phyloP scores from a whole-genome alignment of 2,329 filamentous ascomycete genomes.

The Byssothecium circinans region DNA sequence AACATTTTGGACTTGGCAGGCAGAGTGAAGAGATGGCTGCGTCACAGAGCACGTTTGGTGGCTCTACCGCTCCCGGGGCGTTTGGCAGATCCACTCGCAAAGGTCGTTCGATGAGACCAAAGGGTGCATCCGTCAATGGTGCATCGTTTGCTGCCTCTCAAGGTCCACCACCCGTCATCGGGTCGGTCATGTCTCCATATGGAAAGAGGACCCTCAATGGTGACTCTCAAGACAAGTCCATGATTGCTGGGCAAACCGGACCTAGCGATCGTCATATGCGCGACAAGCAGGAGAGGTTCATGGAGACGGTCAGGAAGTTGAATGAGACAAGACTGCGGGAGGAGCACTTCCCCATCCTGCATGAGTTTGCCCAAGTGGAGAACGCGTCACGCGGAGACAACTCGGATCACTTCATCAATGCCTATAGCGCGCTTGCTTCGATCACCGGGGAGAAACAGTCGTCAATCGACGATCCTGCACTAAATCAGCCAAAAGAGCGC shows the following conservation, averaged over 20 bases:
- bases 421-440: conserved; percentile 77
- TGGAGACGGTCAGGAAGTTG: conserved; percentile 75
- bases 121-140: conserved; percentile 34
- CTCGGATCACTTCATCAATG: conserved; percentile 74
- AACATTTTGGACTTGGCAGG: conserved; percentile 83
- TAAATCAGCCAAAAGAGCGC: conserved; percentile 71
- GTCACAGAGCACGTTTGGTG: conserved; percentile 39
- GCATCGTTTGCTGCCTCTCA: conserved; percentile 66
- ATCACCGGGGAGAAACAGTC: conserved; percentile 74
- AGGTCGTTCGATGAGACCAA: conserved; percentile 43
- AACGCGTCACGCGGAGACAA: conserved; percentile 69
- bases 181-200: conserved; percentile 57
- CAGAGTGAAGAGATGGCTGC: conserved; percentile 45
- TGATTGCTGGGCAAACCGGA: conserved; percentile 48
- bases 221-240: conserved; percentile 65
- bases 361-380: conserved; percentile 76
- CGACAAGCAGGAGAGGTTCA: conserved; percentile 81
- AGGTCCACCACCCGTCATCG: conserved; percentile 83
- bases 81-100: conserved; percentile 57
- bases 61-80: conserved; percentile 44
- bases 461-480: conserved; percentile 53
- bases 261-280: conserved; percentile 75
- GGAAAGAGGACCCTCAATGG: conserved; percentile 60
- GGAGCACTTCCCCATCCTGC: conserved; percentile 70
- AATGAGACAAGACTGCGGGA: conserved; percentile 72